Percentiles rank a stretch among this genome's conserved stretches.
phyloP scores from a whole-genome alignment of 331 rosid genomes.

The Spiraea crenata region DNA sequence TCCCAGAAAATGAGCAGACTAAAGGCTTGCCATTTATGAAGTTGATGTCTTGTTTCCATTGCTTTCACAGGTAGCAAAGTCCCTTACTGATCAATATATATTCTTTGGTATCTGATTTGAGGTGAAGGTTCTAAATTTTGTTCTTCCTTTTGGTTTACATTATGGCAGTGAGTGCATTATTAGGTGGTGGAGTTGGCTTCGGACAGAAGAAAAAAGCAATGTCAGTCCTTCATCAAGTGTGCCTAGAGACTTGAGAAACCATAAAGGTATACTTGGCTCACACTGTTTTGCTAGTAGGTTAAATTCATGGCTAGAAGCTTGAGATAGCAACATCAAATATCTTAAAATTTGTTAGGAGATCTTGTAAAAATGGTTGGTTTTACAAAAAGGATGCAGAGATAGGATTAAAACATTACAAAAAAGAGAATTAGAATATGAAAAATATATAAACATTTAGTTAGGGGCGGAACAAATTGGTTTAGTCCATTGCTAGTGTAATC shows the following conservation, averaged over 20 bases:
- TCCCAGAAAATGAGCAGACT: conserved; percentile 44
- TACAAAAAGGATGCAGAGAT: neutral
- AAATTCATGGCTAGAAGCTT: conserved; percentile 11
- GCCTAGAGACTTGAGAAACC: conserved; percentile 21
- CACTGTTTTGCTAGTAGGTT: conserved; percentile 3
- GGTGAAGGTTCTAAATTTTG: conserved; percentile 13
- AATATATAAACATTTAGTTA: neutral
- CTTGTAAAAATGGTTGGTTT: neutral
- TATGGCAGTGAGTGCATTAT: conserved; percentile 73
- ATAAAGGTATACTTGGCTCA: conserved; percentile 25
- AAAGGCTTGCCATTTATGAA: conserved; percentile 66
- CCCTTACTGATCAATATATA: neutral
- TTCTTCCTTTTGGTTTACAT: conserved; percentile 10
- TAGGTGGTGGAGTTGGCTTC: conserved; percentile 83
- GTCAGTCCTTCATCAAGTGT: conserved; percentile 30
- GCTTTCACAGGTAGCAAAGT: conserved; percentile 62
- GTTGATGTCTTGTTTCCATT: conserved; percentile 90
- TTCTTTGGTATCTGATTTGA: neutral
- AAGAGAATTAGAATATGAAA: neutral
- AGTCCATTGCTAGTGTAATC: neutral
- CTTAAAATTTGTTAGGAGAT: neutral
- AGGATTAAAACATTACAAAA: neutral
- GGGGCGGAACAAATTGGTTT: neutral
- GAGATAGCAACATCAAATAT: neutral
- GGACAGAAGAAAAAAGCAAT: conserved; percentile 36